Base-by-base conservation (phyloP, 345 rosid genomes). In the Boechera retrofracta region DNA sequence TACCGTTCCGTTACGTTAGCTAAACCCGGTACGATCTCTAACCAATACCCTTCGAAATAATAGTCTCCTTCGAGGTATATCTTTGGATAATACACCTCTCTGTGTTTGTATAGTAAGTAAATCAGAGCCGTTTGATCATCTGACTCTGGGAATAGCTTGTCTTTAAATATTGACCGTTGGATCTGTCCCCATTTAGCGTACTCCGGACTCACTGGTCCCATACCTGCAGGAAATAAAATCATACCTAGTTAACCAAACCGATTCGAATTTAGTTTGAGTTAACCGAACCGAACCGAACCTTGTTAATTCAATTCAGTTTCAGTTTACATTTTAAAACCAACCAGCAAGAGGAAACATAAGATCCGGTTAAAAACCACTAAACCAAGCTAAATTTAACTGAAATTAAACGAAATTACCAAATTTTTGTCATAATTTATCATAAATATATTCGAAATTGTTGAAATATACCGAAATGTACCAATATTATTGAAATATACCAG, bases 91-190 rank as follows among this genome's bases (percentile, higher is more conserved):
- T 87, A 90, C 32, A 65, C 67, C 6, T 83, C 90, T 54, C 59
- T 86, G 33, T 92, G 87, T 9, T 78, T 75, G 54, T 82, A 81
- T 12, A 92, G 73, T 15, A 92, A 10, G 53, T 95, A 95, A 31
- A 86, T 71, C 75, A 95, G 87, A 52, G 88, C 92, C 82, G 99
- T 53, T 49, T 95, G 99, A 81, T 95, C 99, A 68, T 92, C 98
- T 2, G 99, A 95, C 3, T 81, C 93, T 2, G 96, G 97, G 75
- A 87, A 90, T 0, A 91, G 38, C 83, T 95, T 95, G 80, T 95
- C 97, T 72, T 88, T 89, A 74, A 95, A 89, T 18, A 85, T 69
- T 16, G 90, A 80, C 74, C 88, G 85, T 77, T 87, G 88, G 80
- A 86, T 81, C 64, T 76, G 16, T 11, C 97, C 97, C 96, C 96